Conservation (phyloP, 2,329 filamentous ascomycete species). For the Nemania sp. region DNA sequence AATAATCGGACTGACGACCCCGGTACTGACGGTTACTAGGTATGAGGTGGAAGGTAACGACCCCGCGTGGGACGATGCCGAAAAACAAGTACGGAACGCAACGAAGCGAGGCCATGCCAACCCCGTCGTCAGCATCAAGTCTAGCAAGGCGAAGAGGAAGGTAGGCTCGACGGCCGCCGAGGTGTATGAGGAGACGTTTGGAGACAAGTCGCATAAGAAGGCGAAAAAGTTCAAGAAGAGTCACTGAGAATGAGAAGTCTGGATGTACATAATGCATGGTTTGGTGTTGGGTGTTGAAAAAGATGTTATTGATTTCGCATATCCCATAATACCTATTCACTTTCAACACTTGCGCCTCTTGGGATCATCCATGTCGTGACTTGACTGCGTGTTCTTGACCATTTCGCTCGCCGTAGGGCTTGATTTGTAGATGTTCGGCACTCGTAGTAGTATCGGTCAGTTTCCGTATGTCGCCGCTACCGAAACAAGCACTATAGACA, state of each 20-base stretch:
- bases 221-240: conserved; percentile 59
- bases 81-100: conserved; percentile 71
- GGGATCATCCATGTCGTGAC: no score
- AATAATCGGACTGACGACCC: conserved; percentile 12
- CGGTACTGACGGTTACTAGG: conserved; percentile 43
- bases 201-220: conserved; percentile 53
- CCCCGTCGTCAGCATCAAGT: conserved; percentile 79
- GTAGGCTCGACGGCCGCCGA: conserved; percentile 61
- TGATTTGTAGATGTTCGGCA: no score
- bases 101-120: conserved; percentile 59
- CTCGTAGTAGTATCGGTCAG: no score
- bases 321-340: not conserved
- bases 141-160: conserved; percentile 77
- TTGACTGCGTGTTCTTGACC: no score
- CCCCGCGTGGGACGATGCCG: conserved; percentile 69
- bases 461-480: no score
- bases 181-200: conserved; percentile 65
- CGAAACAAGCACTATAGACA: no score
- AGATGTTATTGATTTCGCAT: not conserved
- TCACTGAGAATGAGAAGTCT: conserved; percentile 12
- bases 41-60: conserved; percentile 68
- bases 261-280: conserved; percentile 23
- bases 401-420: no score
- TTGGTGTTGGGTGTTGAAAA: conserved; percentile 26
- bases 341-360: no score